Evolutionary conservation across 148 eudicot species (phyloP), one percentile per base, ranked within the genome.

Genomic region (Fagopyrum esculentum): DNA sequence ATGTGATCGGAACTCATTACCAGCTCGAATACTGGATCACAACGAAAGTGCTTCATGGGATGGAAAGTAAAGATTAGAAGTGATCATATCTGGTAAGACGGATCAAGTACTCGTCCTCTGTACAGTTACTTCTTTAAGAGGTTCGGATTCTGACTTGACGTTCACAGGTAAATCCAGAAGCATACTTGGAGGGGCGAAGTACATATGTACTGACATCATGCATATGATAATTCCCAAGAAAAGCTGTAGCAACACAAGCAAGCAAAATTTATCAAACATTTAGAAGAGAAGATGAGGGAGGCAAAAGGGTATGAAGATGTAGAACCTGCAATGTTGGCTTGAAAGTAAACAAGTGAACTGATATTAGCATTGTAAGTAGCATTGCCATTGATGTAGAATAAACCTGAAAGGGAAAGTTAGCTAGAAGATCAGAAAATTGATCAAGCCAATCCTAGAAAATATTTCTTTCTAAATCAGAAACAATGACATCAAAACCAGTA

Each of bases 331-430:
- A 54, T 15, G 98, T 91, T 73, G 97, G 98, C 84, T 86, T 91
- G 81, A 91, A 94, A 74, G 57, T 80, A 78, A 94, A 94, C 71
- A 94, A 86, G 84, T 83, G 89, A 10, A 86, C 86, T 13, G 97
- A 92, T 69, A 92, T 69, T 69, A 95, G 80, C 98, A 92, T 92
- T 47, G 98, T 95, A 76, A 95, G 80, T 71, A 95, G 81, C 94
- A 95, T 95, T 22, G 99, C 99, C 99, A 95, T 92, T 74, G 99
- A 95, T 71, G 94, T 89, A 75, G 99, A 89, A 80, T 92, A 95
- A 16, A 95, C 99, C 99, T 95, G 82, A 61, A 80, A 70, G 48
- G 7, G 35, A 19, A 69, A 71, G 8, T n/a, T 30, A n/a, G 43
- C 26, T 49, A 10, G 54, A 40, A 66, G 74, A 46, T 46, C 4